Evolutionary conservation across 495 filamentous ascomycete genomes (phyloP).

Genomic region (Penicillium cinerascens): DNA sequence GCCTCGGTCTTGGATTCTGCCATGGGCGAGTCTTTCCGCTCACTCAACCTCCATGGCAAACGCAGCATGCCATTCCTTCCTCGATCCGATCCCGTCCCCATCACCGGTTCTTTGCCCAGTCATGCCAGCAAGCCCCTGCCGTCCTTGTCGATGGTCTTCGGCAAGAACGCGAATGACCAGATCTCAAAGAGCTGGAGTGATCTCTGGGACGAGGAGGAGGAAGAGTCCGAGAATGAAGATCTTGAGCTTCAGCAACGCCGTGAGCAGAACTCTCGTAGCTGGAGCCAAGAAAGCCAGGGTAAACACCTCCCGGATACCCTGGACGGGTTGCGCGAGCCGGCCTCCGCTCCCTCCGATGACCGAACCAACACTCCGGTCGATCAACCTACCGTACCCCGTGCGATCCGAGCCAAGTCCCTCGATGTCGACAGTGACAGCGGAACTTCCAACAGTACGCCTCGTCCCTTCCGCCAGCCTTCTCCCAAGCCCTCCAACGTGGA

Average conservation of each 20-base stretch:
- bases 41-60: conserved; percentile 48
- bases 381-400: conserved; percentile 20
- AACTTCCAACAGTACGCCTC: conserved; percentile 61
- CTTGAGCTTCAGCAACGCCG: conserved; percentile 56
- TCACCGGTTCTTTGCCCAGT: conserved; percentile 76
- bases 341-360: conserved; percentile 49
- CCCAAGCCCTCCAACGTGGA: conserved; percentile 59
- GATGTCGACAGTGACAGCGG: conserved; percentile 57
- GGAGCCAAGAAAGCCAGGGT: conserved; percentile 70
- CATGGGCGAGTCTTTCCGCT: conserved; percentile 66
- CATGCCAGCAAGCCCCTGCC: conserved; percentile 60
- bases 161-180: conserved; percentile 61
- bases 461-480: conserved; percentile 49
- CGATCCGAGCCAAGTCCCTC: conserved; percentile 41
- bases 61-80: conserved; percentile 35
- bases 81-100: conserved; percentile 52
- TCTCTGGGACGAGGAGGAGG: conserved; percentile 92
- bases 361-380: conserved; percentile 16
- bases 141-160: conserved; percentile 73
- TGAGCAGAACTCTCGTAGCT: conserved; percentile 74
- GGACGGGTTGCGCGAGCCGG: conserved; percentile 39
- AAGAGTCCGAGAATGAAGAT: conserved; percentile 64
- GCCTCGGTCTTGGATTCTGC: conserved; percentile 75
- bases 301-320: conserved; percentile 27
- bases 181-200: conserved; percentile 98